Conservation (phyloP, 345 rosid genomes). For the Balakata baccata region DNA sequence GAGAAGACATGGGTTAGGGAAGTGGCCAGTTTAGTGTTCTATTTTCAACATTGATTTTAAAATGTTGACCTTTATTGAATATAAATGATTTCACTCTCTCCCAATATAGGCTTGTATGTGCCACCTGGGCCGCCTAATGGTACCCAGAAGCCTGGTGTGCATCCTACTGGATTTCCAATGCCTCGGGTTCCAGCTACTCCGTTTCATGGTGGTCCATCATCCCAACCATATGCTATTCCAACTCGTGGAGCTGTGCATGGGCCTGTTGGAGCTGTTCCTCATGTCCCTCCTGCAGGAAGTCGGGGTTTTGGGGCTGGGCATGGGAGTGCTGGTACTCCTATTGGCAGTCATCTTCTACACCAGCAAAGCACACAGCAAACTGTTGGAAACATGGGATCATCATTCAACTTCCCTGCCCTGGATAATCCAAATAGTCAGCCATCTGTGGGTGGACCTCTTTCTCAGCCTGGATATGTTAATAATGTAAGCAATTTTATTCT, state of each 20-base stretch:
- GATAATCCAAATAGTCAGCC: constrained; percentile 93
- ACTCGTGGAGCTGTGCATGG: constrained; percentile 85
- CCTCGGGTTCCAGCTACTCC: constrained; percentile 79
- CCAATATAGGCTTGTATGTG: constrained; percentile 63
- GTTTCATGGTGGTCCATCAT: constrained; percentile 75
- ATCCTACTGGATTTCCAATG: constrained; percentile 83
- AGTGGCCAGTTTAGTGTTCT: not conserved
- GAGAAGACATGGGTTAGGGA: not conserved
- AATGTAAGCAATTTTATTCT: constrained; percentile 29
- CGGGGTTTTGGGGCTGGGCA: constrained; percentile 91
- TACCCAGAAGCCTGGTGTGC: constrained; percentile 78
- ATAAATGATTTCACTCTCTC: not conserved
- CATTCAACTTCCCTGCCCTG: constrained; percentile 61
- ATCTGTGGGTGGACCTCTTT: constrained; percentile 80
- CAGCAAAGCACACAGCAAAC: constrained; percentile 75
- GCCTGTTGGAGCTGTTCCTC: constrained; percentile 91
- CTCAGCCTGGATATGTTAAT: constrained; percentile 95
- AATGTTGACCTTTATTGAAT: not conserved
- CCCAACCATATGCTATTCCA: constrained; percentile 97
- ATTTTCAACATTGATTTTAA: not conserved
- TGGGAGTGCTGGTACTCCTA: constrained; percentile 68
- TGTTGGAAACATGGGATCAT: constrained; percentile 79
- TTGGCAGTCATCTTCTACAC: constrained; percentile 81
- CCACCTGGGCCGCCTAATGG: constrained; percentile 85
- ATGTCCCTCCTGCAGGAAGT: constrained; percentile 78